phyloP scores from a whole-genome alignment of 2,329 filamentous ascomycete genomes.

The Trichoderma atrobrunneum region DNA sequence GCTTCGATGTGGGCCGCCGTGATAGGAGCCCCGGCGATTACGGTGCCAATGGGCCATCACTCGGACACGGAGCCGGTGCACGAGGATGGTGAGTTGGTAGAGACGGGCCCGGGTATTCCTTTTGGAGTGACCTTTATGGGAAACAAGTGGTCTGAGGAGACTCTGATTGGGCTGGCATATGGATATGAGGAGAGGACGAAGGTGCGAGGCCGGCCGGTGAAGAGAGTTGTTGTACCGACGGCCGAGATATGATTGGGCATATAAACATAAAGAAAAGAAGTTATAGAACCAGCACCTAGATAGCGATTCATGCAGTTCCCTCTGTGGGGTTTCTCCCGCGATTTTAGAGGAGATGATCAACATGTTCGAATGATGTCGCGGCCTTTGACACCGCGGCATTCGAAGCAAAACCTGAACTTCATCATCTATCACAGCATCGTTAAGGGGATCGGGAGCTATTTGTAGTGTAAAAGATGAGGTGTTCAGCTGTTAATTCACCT shows the following conservation, averaged over 20 bases:
- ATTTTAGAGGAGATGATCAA: not conserved
- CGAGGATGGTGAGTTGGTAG: constrained; percentile 7
- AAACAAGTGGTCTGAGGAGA: constrained; percentile 53
- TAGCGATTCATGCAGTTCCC: too few relatives aligned
- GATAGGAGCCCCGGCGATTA: constrained; percentile 47
- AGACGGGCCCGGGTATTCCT: constrained; percentile 20
- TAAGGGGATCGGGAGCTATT: rapidly evolving
- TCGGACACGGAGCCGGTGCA: not conserved
- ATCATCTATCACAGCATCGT: not conserved
- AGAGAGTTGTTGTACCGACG: constrained; percentile 8
- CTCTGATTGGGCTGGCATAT: constrained; percentile 60
- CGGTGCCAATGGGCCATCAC: constrained; percentile 48
- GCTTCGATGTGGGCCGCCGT: constrained; percentile 25
- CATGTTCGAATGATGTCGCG: not conserved
- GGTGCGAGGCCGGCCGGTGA: constrained; percentile 10
- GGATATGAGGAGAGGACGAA: constrained; percentile 59
- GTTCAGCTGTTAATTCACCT: not conserved
- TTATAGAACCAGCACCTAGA: not conserved
- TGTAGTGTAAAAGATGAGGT: not conserved
- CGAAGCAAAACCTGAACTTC: not conserved
- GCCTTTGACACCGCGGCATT: not conserved
- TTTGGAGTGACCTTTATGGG: constrained; percentile 63
- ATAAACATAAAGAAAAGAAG: not conserved
- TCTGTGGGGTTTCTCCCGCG: not conserved
- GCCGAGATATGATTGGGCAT: not conserved